Base-by-base conservation (phyloP, 306 rosid genomes). In the Abrus precatorius region DNA sequence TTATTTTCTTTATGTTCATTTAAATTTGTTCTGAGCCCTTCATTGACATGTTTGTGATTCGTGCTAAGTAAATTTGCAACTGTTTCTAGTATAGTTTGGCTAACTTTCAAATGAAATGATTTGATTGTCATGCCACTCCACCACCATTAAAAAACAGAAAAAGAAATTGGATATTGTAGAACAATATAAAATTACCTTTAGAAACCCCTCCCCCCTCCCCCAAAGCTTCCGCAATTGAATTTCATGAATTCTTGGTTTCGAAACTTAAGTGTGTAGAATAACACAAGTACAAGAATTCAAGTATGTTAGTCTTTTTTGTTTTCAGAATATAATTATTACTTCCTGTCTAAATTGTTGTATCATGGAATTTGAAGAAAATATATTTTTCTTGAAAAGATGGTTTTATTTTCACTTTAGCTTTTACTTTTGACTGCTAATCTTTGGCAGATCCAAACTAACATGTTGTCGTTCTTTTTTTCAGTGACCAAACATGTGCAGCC, bases 371-470 rank as follows among this genome's bases (percentile, higher is more conserved):
- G 74, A 13, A 66, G 41, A 50, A 33, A 1, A 28, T 0, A 27
- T 33, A 32, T 11, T 64, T 53, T 29, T 13, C 43, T 36, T 55
- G 20, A 43, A 36, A 40, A 33, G 55, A 71, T 45, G 27, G 5
- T 50, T 44, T 12, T 44, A 54, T 66, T 48, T 65, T 20, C 20
- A 20, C n/a, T n/a, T 49, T 20, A 66, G 29, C 80, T 81, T 45
- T 38, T 27, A 45, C 66, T 48, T 73, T 72, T 54, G 71, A 65
- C 64, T 20, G 49, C 68, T 63, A 80, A 64, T 72, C 41, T 64
- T 14, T 47, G 48, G 55, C 38, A 57, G 72, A 48, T 48, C 56
- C 55, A 67, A 56, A 59, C 64, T 80, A 9, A 55, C 70, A 45
- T 27, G 47, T 32, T 74, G 34, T 69, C 0, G 10, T 9, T 29